Evolutionary conservation across 768 basidiomycete genomes (phyloP).

Genomic region (Leccinum incarnatum): DNA sequence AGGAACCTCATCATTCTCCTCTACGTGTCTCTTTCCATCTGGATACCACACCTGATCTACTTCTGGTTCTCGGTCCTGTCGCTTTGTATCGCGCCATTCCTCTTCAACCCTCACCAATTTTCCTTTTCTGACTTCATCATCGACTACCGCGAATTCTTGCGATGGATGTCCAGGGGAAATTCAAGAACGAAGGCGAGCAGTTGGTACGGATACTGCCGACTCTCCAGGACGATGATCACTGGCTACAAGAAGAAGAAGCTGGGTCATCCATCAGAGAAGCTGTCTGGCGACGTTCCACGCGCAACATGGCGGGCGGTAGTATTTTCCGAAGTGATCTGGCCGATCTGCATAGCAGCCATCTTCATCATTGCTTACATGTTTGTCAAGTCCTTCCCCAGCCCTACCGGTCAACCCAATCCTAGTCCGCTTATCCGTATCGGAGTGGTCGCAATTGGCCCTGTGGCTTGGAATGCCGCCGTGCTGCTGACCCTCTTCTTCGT

Average conservation of each 20-base stretch:
- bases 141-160: slow-evolving; percentile 96
- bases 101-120: slow-evolving; percentile 99
- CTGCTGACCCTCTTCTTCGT: slow-evolving; percentile 84
- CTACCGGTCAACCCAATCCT: slow-evolving; percentile 61
- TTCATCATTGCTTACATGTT: slow-evolving; percentile 90
- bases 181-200: slow-evolving; percentile 95
- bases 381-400: slow-evolving; percentile 83
- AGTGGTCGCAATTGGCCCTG: slow-evolving; percentile 85
- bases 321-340: slow-evolving; percentile 81
- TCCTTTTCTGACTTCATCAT: slow-evolving; percentile 96
- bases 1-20: slow-evolving; percentile 87
- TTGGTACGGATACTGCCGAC: slow-evolving; percentile 99
- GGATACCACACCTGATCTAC: slow-evolving; percentile 94
- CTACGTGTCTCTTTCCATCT: slow-evolving; percentile 88
- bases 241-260: slow-evolving; percentile 99
- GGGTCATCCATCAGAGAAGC: slow-evolving; percentile 95
- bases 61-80: slow-evolving; percentile 98
- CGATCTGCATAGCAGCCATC: slow-evolving; percentile 69
- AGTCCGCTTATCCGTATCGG: slow-evolving; percentile 87
- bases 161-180: slow-evolving; percentile 99
- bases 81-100: slow-evolving; percentile 93
- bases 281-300: slow-evolving; percentile 91
- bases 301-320: slow-evolving; percentile 85
- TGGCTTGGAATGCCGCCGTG: slow-evolving; percentile 92
- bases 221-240: slow-evolving; percentile 95